Evolutionary conservation across 768 basidiomycete species (phyloP).

Genomic region (Leccinum arenicola): DNA sequence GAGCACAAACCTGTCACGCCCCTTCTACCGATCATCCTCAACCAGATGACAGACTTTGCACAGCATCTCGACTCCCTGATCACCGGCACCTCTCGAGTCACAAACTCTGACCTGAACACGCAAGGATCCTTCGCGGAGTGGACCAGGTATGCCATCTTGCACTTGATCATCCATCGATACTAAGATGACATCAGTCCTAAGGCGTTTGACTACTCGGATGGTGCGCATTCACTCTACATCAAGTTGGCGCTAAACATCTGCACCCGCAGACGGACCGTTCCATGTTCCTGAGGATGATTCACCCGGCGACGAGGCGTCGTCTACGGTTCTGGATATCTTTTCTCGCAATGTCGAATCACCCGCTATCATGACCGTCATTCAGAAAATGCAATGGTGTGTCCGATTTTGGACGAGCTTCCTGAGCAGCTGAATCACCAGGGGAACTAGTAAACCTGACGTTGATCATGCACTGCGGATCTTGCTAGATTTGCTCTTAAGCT

Average conservation of each 20-base stretch:
- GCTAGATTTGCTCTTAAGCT: constrained; percentile 43
- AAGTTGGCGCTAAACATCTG: constrained; percentile 4
- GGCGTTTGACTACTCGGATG: constrained; percentile 8
- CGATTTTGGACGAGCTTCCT: neutral
- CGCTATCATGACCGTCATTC: constrained; percentile 5
- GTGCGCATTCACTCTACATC: constrained; percentile 9
- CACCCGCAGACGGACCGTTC: constrained; percentile 13
- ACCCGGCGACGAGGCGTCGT: constrained; percentile 21
- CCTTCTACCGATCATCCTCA: neutral
- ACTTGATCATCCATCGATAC: constrained; percentile 8
- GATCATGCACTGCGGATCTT: constrained; percentile 19
- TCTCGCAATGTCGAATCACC: neutral
- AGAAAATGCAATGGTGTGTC: constrained; percentile 18
- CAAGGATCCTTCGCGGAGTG: constrained; percentile 19
- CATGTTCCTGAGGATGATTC: constrained; percentile 12
- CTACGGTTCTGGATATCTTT: constrained; percentile 36
- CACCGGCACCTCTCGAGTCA: constrained; percentile 7
- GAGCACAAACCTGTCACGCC: neutral
- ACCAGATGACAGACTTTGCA: constrained; percentile 23
- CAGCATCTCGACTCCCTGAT: constrained; percentile 22
- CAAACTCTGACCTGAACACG: constrained; percentile 11
- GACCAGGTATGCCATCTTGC: constrained; percentile 21
- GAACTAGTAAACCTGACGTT: constrained; percentile 13
- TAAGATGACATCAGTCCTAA: constrained; percentile 19
- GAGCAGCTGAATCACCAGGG: constrained; percentile 4